Conservation (phyloP, 495 filamentous ascomycete species). For the Xylaria longipes region DNA sequence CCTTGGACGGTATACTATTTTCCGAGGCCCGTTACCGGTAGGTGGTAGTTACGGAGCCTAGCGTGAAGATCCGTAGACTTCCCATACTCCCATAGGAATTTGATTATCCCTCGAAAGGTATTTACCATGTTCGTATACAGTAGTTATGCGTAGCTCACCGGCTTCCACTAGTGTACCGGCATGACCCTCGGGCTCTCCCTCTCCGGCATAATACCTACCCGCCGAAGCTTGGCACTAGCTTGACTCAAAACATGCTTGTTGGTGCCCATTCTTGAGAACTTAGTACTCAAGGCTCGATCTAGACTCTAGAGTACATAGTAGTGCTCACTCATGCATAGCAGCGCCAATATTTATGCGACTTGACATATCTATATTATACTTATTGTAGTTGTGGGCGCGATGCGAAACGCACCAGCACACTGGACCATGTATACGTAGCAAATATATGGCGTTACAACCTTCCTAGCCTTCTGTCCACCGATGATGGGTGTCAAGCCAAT, state of each 20-base stretch:
- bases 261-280: conserved; percentile 1
- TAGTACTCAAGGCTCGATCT: neutral
- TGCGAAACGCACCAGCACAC: neutral
- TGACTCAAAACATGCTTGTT: neutral
- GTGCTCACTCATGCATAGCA: neutral
- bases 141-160: neutral
- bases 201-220: conserved; percentile 1
- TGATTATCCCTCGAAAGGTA: neutral
- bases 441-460: neutral
- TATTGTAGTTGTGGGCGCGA: neutral
- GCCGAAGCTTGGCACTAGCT: neutral
- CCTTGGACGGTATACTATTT: neutral
- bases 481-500: conserved; percentile 3
- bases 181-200: conserved; percentile 8
- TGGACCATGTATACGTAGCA: neutral
- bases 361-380: neutral
- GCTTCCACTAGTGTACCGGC: neutral
- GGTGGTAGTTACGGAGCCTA: neutral
- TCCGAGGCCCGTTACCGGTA: neutral
- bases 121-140: neutral
- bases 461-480: neutral
- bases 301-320: too few relatives aligned
- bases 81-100: neutral
- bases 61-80: neutral
- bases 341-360: neutral